Conservation (phyloP, 2,329 filamentous ascomycete species). For the Emmonsiellopsis sp. region DNA sequence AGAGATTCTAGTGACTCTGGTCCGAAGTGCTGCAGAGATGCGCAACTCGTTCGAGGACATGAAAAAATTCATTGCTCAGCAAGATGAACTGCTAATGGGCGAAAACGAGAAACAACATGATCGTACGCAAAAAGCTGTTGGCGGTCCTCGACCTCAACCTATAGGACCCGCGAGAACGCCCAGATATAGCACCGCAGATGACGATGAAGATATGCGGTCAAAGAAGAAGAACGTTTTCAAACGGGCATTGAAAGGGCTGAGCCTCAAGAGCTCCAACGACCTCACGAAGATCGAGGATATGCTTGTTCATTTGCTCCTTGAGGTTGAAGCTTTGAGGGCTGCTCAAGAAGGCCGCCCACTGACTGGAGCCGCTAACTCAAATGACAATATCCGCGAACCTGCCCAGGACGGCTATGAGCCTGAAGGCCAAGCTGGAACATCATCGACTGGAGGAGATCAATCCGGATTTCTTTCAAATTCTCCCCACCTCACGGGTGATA, state of each 20-base stretch:
- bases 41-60: constrained; percentile 92
- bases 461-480: constrained; percentile 64
- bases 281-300: constrained; percentile 82
- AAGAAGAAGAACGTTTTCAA: constrained; percentile 94
- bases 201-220: constrained; percentile 51
- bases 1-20: constrained; percentile 88
- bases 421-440: constrained; percentile 68
- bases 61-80: constrained; percentile 82
- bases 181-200: constrained; percentile 37
- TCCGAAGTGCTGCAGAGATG: constrained; percentile 93
- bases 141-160: constrained; percentile 78
- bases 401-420: constrained; percentile 77
- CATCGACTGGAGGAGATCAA: constrained; percentile 62
- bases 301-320: constrained; percentile 82
- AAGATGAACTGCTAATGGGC: constrained; percentile 80
- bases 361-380: constrained; percentile 46
- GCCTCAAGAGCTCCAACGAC: constrained; percentile 79
- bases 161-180: constrained; percentile 52
- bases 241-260: constrained; percentile 83
- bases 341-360: constrained; percentile 36
- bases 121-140: constrained; percentile 71
- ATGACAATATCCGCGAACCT: constrained; percentile 56
- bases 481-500: constrained; percentile 26
- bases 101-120: constrained; percentile 84
- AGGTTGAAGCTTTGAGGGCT: constrained; percentile 75